Percentiles rank a stretch among this genome's conserved stretches.
phyloP scores from a whole-genome alignment of 305 asterid species.

The Fraxinus ornus region DNA sequence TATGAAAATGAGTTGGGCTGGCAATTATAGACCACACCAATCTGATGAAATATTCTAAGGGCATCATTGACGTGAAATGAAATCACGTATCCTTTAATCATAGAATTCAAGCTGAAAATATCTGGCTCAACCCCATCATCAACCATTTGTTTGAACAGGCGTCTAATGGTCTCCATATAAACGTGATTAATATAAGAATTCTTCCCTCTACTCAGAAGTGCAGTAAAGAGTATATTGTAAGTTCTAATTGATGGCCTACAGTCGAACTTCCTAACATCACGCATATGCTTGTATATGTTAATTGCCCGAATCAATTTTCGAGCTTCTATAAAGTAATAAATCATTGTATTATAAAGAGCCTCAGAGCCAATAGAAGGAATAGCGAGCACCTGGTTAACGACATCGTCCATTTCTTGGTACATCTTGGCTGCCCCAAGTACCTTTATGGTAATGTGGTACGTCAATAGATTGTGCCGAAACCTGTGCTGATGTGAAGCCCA shows the following conservation, averaged over 20 bases:
- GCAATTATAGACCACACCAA: conserved; percentile 67
- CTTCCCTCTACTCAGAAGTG: conserved; percentile 67
- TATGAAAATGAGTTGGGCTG: conserved; percentile 68
- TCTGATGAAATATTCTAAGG: conserved; percentile 84
- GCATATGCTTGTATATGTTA: conserved; percentile 76
- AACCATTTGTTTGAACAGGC: conserved; percentile 80
- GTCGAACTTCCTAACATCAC: conserved; percentile 56
- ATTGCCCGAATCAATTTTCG: conserved; percentile 77
- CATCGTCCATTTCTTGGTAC: conserved; percentile 80
- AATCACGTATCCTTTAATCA: conserved; percentile 94
- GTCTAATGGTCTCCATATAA: conserved; percentile 74
- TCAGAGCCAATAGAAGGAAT: conserved; percentile 62
- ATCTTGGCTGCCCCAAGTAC: conserved; percentile 75
- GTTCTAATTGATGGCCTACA: conserved; percentile 78
- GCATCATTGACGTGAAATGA: conserved; percentile 94
- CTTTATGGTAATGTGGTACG: conserved; percentile 61
- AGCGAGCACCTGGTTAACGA: conserved; percentile 83
- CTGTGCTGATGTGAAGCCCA: conserved; percentile 92
- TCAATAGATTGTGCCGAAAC: conserved; percentile 61
- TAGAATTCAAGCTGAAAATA: conserved; percentile 69
- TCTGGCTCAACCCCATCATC: conserved; percentile 89
- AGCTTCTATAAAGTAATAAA: conserved; percentile 75
- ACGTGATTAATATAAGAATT: conserved; percentile 70
- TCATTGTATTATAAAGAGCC: conserved; percentile 72
- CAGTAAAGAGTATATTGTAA: conserved; percentile 66